phyloP scores from a whole-genome alignment of 2,329 filamentous ascomycete species.

The Fusarium sp. region DNA sequence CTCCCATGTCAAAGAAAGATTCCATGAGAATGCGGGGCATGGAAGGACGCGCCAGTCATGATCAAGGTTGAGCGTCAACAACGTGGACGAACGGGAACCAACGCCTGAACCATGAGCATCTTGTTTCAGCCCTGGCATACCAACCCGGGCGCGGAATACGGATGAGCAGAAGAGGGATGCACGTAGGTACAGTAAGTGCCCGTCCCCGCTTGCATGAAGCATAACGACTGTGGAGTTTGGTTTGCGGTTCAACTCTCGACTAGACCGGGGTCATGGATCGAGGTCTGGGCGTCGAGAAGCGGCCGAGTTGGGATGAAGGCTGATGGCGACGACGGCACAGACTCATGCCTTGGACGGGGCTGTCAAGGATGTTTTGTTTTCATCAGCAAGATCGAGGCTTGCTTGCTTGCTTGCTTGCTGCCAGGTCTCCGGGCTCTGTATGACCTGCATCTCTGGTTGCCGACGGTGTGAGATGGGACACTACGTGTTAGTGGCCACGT shows the following conservation, averaged over 20 bases:
- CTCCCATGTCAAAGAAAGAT: background rate
- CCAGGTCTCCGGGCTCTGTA: constrained; percentile 1
- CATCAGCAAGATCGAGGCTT: background rate
- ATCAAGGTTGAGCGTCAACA: background rate
- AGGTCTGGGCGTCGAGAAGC: constrained; percentile 1
- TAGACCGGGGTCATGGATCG: constrained; percentile 22
- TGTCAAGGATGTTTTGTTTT: background rate
- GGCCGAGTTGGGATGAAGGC: constrained; percentile 11
- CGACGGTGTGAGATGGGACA: background rate
- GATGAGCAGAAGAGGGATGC: constrained; percentile 1
- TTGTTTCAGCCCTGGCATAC: constrained; percentile 29
- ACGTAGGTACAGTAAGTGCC: constrained; percentile 4
- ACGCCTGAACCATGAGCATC: constrained; percentile 9
- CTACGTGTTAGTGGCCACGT: background rate
- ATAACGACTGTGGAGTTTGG: constrained; percentile 24
- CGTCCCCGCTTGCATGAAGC: constrained; percentile 25
- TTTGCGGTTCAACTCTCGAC: constrained; percentile 9
- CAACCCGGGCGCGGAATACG: background rate
- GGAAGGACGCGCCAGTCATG: background rate
- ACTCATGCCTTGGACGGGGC: constrained; percentile 11
- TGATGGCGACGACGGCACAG: constrained; percentile 3
- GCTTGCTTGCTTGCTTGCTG: background rate
- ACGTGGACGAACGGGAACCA: constrained; percentile 24
- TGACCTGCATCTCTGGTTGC: constrained; percentile 15
- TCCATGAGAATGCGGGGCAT: constrained; percentile 1